A percentile compares a stretch with the other conserved stretches of the same genome.
Conservation (phyloP, 169 alveolate species). For the Cyclospora cayetanensis region DNA sequence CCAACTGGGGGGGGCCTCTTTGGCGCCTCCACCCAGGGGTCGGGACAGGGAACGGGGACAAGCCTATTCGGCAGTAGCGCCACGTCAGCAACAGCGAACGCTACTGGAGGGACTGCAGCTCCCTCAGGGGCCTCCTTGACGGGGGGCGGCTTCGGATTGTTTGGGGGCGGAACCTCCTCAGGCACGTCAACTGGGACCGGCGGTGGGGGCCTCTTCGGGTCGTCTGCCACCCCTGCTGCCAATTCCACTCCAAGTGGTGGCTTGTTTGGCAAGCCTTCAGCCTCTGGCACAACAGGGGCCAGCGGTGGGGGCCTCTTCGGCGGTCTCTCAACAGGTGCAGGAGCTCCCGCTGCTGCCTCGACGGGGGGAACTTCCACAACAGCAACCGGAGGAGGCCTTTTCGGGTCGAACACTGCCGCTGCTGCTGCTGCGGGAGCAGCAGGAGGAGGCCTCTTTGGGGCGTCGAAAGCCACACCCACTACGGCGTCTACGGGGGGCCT, state of each 20-base stretch:
- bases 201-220: conserved; percentile 26
- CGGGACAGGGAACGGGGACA: too few species aligned
- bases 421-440: background rate
- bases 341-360: background rate
- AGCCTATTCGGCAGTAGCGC: too few species aligned
- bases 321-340: background rate
- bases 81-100: too few species aligned
- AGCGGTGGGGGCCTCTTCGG: conserved; percentile 12
- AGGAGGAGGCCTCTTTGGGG: conserved; percentile 45
- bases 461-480: background rate
- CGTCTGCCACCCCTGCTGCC: background rate
- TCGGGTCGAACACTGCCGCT: background rate
- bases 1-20: conserved; percentile 23
- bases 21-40: too few species aligned
- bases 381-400: conserved; percentile 28
- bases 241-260: background rate
- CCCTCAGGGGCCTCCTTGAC: background rate
- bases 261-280: background rate
- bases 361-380: background rate
- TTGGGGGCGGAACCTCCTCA: conserved; percentile 11
- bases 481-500: background rate
- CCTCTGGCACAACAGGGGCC: too few species aligned
- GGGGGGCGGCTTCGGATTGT: conserved; percentile 5
- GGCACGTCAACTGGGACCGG: background rate
- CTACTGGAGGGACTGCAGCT: background rate